A percentile compares a stretch with the other conserved stretches of the same genome.
Conservation (phyloP, 1,139 yeast species). For the Insectozyma bohioensis region DNA sequence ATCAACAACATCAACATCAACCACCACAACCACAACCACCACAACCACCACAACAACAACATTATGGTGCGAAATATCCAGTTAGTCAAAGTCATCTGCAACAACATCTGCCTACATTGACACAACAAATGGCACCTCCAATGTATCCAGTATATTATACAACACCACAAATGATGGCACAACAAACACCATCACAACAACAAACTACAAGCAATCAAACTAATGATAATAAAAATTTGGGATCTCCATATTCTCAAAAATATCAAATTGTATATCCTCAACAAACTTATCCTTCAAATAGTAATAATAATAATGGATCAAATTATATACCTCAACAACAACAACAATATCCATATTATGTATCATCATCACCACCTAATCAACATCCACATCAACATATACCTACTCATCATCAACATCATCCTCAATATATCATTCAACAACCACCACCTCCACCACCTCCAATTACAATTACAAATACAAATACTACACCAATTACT, state of each 20-base stretch:
- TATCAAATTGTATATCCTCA: constrained; percentile 21
- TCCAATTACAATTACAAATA: too few species aligned
- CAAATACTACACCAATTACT: too few species aligned
- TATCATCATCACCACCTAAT: constrained; percentile 24
- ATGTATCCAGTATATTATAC: constrained; percentile 30
- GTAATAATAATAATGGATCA: constrained; percentile 4
- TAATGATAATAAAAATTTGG: constrained; percentile 17
- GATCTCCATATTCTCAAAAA: constrained; percentile 38
- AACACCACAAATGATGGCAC: constrained; percentile 17
- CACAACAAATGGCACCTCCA: constrained; percentile 16
- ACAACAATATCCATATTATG: constrained; percentile 28
- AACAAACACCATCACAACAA: constrained; percentile 7
- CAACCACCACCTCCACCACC: constrained; percentile 6
- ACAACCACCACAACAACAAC: constrained; percentile 9
- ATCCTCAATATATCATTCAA: constrained; percentile 3
- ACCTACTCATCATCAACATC: constrained; percentile 5
- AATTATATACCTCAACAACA: constrained; percentile 15
- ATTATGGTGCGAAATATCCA: constrained; percentile 17
- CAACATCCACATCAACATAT: constrained; percentile 4
- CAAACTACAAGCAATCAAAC: constrained; percentile 6
- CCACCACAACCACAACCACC: constrained; percentile 14
- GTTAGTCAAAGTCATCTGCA: constrained; percentile 13
- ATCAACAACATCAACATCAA: constrained; percentile 8
- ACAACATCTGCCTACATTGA: constrained; percentile 13
- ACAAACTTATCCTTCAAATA: constrained; percentile 10